Evolutionary conservation across 305 asterid genomes (phyloP).

Genomic region (Fraxinus xanthoxyloides): DNA sequence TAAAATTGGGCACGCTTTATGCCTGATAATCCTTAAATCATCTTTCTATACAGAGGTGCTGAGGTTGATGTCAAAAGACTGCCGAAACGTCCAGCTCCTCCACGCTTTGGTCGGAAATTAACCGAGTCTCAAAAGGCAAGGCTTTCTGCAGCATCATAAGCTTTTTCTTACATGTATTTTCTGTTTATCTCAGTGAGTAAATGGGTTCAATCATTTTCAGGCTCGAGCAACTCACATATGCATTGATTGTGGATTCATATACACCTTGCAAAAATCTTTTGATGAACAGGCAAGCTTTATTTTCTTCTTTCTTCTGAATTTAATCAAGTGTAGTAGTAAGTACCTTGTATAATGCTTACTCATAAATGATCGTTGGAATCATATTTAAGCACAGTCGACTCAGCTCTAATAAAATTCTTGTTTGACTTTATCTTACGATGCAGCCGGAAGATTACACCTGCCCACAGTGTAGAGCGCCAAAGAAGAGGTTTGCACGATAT

Average conservation of each 20-base stretch:
- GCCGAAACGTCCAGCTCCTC: slow-evolving; percentile 93
- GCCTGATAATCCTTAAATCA: background rate
- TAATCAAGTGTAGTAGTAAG: background rate
- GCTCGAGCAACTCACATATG: slow-evolving; percentile 92
- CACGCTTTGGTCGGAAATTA: slow-evolving; percentile 82
- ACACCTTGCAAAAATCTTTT: slow-evolving; percentile 70
- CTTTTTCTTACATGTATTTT: background rate
- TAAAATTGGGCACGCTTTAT: background rate
- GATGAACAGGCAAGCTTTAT: slow-evolving; percentile 72
- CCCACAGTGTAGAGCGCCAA: slow-evolving; percentile 93
- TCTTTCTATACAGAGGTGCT: slow-evolving; percentile 59
- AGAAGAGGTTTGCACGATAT: slow-evolving; percentile 86
- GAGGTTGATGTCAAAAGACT: slow-evolving; percentile 83
- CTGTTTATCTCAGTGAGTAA: background rate
- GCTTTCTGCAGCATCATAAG: background rate
- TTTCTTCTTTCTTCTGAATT: slow-evolving; percentile 7
- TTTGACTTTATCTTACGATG: slow-evolving; percentile 2
- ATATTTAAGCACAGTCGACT: background rate
- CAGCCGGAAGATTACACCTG: slow-evolving; percentile 83
- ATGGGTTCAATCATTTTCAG: slow-evolving; percentile 32
- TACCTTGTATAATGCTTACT: background rate
- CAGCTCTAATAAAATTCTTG: background rate
- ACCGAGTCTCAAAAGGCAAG: slow-evolving; percentile 82
- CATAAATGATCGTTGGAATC: background rate
- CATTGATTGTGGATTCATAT: slow-evolving; percentile 93